Conservation (phyloP, 192 early-diverging fungal genomes). For the Coemansia sp. region DNA sequence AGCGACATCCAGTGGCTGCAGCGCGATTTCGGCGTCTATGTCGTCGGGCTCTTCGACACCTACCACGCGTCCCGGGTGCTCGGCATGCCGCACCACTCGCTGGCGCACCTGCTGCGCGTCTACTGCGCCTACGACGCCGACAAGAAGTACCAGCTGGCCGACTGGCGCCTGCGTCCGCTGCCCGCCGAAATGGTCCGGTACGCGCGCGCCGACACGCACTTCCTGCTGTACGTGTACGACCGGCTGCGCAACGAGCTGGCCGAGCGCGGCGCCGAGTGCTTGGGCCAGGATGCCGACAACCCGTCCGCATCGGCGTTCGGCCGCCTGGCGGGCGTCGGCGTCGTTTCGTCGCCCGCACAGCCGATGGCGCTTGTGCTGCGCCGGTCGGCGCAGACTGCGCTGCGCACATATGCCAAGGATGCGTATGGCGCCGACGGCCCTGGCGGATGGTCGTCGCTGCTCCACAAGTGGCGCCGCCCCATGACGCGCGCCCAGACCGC, state of each 20-base stretch:
- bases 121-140: conserved; percentile 83
- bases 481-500: conserved; percentile 66
- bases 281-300: conserved; percentile 53
- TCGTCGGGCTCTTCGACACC: conserved; percentile 97
- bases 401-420: conserved; percentile 78
- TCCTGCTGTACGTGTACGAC: conserved; percentile 93
- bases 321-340: conserved; percentile 51
- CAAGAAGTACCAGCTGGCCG: conserved; percentile 93
- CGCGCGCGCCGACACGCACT: conserved; percentile 95
- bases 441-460: conserved; percentile 73
- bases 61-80: conserved; percentile 89
- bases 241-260: conserved; percentile 85
- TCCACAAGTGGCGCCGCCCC: conserved; percentile 63
- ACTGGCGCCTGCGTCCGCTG: conserved; percentile 96
- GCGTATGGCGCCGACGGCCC: conserved; percentile 80
- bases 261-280: conserved; percentile 22
- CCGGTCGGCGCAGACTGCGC: conserved; percentile 68
- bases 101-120: conserved; percentile 77
- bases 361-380: conserved; percentile 50
- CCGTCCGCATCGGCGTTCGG: conserved; percentile 27
- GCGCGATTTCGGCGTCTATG: conserved; percentile 93
- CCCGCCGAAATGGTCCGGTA: conserved; percentile 90
- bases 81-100: conserved; percentile 75
- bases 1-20: conserved; percentile 96
- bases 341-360: conserved; percentile 25